These are phyloP conservation scores for Calocera cornea DNA, from an alignment of 768 basidiomycete genomes.

Conservation along the genomic window DNA sequence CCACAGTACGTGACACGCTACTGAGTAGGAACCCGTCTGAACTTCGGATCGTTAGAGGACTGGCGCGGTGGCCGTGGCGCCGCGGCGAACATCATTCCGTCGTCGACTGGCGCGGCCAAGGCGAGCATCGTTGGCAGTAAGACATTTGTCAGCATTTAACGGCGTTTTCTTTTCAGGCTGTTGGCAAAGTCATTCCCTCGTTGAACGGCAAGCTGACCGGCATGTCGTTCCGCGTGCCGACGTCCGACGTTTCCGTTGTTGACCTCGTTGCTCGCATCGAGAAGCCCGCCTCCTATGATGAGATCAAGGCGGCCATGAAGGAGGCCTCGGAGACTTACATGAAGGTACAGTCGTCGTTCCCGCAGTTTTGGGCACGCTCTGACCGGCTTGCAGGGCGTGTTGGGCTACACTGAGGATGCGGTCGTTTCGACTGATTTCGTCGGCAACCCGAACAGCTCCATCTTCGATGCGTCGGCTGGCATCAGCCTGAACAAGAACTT, in stretches of 20 bases:
- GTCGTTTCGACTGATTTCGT: constrained; percentile 92
- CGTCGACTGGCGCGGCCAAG: constrained; percentile 97
- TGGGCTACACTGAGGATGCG: constrained; percentile 84
- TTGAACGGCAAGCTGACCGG: constrained; percentile 98
- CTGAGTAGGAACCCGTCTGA: not conserved
- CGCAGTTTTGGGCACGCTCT: not conserved
- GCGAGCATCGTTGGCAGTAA: constrained; percentile 14
- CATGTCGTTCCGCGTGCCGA: constrained; percentile 95
- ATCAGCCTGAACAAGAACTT: constrained; percentile 86
- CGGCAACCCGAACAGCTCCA: constrained; percentile 62
- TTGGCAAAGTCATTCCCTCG: constrained; percentile 91
- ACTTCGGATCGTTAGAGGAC: constrained; percentile 36
- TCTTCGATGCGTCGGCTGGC: constrained; percentile 89
- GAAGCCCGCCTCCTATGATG: constrained; percentile 72
- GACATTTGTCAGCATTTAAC: not conserved
- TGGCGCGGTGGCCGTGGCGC: constrained; percentile 96
- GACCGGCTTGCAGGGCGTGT: constrained; percentile 38
- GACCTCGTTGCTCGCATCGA: constrained; percentile 89
- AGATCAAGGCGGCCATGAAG: constrained; percentile 80
- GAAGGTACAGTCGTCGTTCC: constrained; percentile 24
- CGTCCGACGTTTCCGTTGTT: constrained; percentile 91
- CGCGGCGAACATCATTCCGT: constrained; percentile 97
- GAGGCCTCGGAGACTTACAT: constrained; percentile 55
- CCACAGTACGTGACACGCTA: constrained; percentile 38
- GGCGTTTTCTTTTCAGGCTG: constrained; percentile 40